phyloP scores from a whole-genome alignment of 2,329 filamentous ascomycete species.

The Incumbomyces delicatus region DNA sequence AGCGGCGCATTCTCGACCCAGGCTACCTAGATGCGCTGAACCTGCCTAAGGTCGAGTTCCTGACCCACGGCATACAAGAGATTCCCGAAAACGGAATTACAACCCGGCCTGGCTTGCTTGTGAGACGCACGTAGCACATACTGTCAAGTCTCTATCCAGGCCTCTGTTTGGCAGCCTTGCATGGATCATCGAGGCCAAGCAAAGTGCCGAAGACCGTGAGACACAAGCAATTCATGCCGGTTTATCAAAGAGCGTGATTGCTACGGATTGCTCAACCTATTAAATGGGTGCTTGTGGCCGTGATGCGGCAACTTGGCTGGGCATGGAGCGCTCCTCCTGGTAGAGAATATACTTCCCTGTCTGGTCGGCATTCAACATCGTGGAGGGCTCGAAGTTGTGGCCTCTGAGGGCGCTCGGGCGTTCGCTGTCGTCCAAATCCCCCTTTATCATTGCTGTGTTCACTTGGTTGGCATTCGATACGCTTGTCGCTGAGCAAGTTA shows the following conservation, averaged over 20 bases:
- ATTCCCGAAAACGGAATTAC: conserved; percentile 8
- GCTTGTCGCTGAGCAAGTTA: too few species aligned
- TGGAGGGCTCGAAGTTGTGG: neutral
- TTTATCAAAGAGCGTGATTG: conserved; percentile 25
- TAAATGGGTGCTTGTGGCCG: conserved; percentile 30
- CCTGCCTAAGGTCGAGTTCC: conserved; percentile 43
- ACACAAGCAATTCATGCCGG: neutral
- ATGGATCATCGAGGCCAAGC: neutral
- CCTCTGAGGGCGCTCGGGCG: neutral
- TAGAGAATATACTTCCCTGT: neutral
- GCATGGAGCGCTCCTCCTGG: neutral
- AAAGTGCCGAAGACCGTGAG: neutral
- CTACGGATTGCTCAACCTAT: conserved; percentile 32
- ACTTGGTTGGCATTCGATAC: neutral
- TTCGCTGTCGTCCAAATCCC: neutral
- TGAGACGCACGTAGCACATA: neutral
- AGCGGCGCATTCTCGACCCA: conserved; percentile 51
- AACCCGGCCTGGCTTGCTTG: neutral
- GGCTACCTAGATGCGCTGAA: conserved; percentile 46
- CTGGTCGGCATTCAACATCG: conserved; percentile 1
- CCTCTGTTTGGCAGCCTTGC: neutral
- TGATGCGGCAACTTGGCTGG: conserved; percentile 29
- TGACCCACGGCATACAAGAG: conserved; percentile 17
- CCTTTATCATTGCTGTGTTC: neutral
- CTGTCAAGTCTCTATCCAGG: neutral